phyloP scores from a whole-genome alignment of 164 flowering plant species.

The Tinospora cordifolia region DNA sequence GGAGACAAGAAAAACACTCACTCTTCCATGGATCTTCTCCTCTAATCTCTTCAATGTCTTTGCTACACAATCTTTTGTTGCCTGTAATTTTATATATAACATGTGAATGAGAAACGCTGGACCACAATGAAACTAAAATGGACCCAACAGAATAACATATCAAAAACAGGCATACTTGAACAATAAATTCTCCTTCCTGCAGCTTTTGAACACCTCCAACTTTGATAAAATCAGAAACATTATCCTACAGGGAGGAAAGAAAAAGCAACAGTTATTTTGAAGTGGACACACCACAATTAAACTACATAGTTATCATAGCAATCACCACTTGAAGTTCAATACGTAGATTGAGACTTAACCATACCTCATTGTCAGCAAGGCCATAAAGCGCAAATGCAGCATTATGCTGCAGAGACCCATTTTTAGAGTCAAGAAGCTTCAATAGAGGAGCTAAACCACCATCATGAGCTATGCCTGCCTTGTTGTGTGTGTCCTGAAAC shows the following conservation, averaged over 20 bases:
- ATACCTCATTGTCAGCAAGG: conserved; percentile 95
- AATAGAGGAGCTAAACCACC: conserved; percentile 75
- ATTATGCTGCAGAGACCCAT: conserved; percentile 93
- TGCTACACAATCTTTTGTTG: conserved; percentile 95
- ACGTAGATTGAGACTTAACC: background rate
- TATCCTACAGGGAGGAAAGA: conserved; percentile 48
- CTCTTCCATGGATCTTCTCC: conserved; percentile 89
- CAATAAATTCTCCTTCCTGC: conserved; percentile 95
- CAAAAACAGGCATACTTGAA: conserved; percentile 51
- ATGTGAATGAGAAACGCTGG: background rate
- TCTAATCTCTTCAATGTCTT: conserved; percentile 91
- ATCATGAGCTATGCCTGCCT: conserved; percentile 89
- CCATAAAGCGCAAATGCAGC: conserved; percentile 99
- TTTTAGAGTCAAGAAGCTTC: conserved; percentile 91
- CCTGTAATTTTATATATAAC: conserved; percentile 33
- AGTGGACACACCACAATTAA: background rate
- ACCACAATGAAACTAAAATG: conserved; percentile 3
- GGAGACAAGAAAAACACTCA: conserved; percentile 28
- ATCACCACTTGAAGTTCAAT: too few relatives aligned
- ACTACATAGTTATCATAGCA: background rate
- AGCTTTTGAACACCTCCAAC: conserved; percentile 96
- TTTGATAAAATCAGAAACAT: conserved; percentile 82
- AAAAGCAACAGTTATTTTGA: background rate
- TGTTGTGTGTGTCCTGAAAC: conserved; percentile 81
- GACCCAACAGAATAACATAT: background rate